Evolutionary conservation across 345 rosid genomes (phyloP).

Genomic region (Arabidopsis suecica): DNA sequence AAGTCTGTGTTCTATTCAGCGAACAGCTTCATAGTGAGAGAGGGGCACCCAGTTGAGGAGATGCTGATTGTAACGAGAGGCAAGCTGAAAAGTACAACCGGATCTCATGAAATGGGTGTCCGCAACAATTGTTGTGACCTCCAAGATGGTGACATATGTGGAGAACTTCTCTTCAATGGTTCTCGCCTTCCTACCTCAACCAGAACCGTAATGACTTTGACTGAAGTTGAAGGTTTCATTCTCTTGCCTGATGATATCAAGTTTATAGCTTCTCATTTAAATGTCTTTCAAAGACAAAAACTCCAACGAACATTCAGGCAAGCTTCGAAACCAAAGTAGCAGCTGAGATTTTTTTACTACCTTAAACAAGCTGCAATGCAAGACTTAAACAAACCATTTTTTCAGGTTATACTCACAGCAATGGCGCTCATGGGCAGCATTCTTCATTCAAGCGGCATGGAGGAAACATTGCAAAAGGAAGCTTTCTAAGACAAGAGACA

Average conservation of each 20-base stretch:
- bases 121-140: constrained; percentile 51
- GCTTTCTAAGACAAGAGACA: constrained; percentile 20
- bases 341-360: background rate
- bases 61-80: constrained; percentile 49
- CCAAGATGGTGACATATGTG: constrained; percentile 63
- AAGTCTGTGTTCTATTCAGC: constrained; percentile 35
- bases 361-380: background rate
- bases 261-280: constrained; percentile 62
- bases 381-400: background rate
- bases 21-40: constrained; percentile 37
- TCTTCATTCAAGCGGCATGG: constrained; percentile 77
- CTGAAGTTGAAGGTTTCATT: constrained; percentile 72
- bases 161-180: constrained; percentile 59
- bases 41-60: constrained; percentile 45
- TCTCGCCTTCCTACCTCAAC: constrained; percentile 55
- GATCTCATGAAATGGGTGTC: constrained; percentile 46
- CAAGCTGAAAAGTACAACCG: constrained; percentile 18
- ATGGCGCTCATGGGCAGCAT: constrained; percentile 72
- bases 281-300: constrained; percentile 52
- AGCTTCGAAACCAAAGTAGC: constrained; percentile 7
- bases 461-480: constrained; percentile 54
- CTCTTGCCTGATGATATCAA: constrained; percentile 50
- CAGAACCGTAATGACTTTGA: constrained; percentile 54
- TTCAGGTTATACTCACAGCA: constrained; percentile 60
- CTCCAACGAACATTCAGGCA: constrained; percentile 57